phyloP scores from a whole-genome alignment of 768 basidiomycete species.

The Trametes meyenii region DNA sequence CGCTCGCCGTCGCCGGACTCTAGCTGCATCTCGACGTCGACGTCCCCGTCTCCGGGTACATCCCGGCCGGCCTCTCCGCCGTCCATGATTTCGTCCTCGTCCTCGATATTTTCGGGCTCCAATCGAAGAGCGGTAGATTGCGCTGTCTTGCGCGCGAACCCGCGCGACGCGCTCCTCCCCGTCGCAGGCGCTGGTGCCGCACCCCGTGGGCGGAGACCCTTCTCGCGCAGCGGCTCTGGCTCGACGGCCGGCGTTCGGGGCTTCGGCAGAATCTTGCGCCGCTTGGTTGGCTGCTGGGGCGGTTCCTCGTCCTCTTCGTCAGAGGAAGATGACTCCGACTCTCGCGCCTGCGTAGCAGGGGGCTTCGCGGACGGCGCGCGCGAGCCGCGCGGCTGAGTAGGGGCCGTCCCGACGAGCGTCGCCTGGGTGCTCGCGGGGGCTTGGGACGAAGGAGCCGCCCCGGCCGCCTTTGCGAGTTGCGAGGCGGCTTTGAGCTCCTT shows the following conservation, averaged over 20 bases:
- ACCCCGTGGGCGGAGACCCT: not conserved
- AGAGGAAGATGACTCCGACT: too few species aligned
- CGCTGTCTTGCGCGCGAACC: constrained; percentile 1
- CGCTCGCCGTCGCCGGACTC: not conserved
- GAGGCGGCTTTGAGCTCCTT: not conserved
- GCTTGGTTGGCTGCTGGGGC: not conserved
- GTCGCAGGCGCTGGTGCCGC: not conserved
- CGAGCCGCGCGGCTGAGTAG: constrained; percentile 11
- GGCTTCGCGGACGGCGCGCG: constrained; percentile 1
- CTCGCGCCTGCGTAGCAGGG: not conserved
- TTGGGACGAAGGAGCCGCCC: not conserved
- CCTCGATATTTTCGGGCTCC: not conserved
- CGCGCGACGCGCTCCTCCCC: not conserved
- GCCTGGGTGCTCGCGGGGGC: constrained; percentile 19
- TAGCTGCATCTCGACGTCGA: not conserved
- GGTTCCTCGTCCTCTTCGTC: not conserved
- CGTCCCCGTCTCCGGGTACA: not conserved
- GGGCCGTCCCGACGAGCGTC: constrained; percentile 18
- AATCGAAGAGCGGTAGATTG: not conserved
- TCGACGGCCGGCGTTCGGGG: not conserved
- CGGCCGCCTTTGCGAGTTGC: not conserved
- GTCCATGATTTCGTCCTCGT: not conserved
- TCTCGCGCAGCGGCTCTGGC: not conserved
- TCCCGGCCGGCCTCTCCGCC: not conserved
- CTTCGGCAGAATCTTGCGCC: not conserved